Evolutionary conservation across 1,284 basidiomycete genomes (phyloP), one percentile per base, ranked within the genome.

Genomic region (Ceratobasidium sp.): DNA sequence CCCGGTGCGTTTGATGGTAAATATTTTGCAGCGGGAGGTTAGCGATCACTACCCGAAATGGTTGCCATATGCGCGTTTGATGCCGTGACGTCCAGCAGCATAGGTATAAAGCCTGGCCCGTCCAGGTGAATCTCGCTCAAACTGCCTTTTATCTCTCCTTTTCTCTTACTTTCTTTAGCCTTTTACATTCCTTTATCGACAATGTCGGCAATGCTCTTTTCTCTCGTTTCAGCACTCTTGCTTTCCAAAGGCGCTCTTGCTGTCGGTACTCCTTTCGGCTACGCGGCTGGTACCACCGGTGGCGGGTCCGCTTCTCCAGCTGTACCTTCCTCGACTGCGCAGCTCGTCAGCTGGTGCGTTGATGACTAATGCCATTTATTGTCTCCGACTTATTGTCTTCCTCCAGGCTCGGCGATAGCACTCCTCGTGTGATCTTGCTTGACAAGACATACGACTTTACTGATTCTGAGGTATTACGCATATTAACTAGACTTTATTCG

Each of bases 361-460:
- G n/a, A 50, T 25, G 9, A 11, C 7, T 50, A n/a, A 6, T 11
- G 11, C 7, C n/a, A 8, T 27, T 21, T 50, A 50, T 6, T 21
- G 21, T 23, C 6, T 50, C 6, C 2, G 6, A 27, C 21, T 27
- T 27, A 21, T 4, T 6, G 25, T 4, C 47, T 25, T 27, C 11
- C 23, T 72, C 69, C 14, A 77, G 76, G 71, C 73, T 79, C 25
- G 69, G 72, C 36, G 75, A 77, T 60, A 71, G 71, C 19, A 73
- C 74, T 9, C 71, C 77, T 21, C 74, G 76, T 29, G 76, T 77
- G 5, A 79, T 79, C 64, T 69, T 77, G 1, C 73, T 79, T 9
- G 73, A 75, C 67, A 74, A 71, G 25, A 69, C 73, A 2, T 79
- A 71, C 64, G 76, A 79, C 70, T 78, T 76, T 60, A 76, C 75